A percentile compares a stretch with the other conserved stretches of the same genome.
These are phyloP conservation scores for Colletotrichum eleusines DNA, from an alignment of 2,329 filamentous ascomycete species.

Conservation along the genomic window DNA sequence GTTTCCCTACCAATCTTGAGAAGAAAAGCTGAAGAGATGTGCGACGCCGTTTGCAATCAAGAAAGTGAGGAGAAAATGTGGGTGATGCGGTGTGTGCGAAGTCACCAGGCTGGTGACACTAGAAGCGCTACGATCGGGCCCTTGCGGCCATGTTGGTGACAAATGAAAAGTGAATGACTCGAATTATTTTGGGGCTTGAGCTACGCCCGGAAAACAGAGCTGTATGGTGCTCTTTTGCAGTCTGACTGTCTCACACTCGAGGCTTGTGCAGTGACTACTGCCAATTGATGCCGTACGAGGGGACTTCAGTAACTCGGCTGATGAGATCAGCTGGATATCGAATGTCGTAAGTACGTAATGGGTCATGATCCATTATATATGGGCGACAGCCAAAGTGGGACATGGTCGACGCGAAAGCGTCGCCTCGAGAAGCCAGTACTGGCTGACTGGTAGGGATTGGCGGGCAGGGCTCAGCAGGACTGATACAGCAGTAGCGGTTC, in stretches of 20 bases:
- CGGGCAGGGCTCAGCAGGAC: slow-evolving; percentile 57
- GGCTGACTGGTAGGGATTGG: slow-evolving; percentile 5
- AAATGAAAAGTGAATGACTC: slow-evolving; percentile 33
- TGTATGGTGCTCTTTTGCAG: slow-evolving; percentile 24
- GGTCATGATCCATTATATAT: slow-evolving; percentile 42
- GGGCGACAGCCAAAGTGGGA: slow-evolving; percentile 27
- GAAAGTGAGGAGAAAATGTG: slow-evolving; percentile 19
- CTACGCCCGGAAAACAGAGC: slow-evolving; percentile 26
- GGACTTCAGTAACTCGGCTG: slow-evolving; percentile 25
- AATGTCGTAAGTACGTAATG: slow-evolving; percentile 42
- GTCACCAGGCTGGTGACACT: slow-evolving; percentile 29
- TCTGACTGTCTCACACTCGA: slow-evolving; percentile 26
- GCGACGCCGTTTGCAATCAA: slow-evolving; percentile 39
- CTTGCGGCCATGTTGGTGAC: slow-evolving; percentile 28
- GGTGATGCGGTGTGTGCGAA: slow-evolving; percentile 16
- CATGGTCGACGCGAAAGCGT: background rate
- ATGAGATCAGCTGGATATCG: slow-evolving; percentile 35
- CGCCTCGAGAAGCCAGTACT: slow-evolving; percentile 12
- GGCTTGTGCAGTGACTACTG: slow-evolving; percentile 8
- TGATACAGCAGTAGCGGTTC: slow-evolving; percentile 95
- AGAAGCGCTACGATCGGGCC: slow-evolving; percentile 30
- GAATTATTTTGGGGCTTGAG: slow-evolving; percentile 21
- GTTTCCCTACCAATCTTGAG: slow-evolving; percentile 41
- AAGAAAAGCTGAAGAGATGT: slow-evolving; percentile 36
- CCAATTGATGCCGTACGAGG: slow-evolving; percentile 7